phyloP scores from a whole-genome alignment of 352 stramenopile genomes.

The Thalassiosira exigua region DNA sequence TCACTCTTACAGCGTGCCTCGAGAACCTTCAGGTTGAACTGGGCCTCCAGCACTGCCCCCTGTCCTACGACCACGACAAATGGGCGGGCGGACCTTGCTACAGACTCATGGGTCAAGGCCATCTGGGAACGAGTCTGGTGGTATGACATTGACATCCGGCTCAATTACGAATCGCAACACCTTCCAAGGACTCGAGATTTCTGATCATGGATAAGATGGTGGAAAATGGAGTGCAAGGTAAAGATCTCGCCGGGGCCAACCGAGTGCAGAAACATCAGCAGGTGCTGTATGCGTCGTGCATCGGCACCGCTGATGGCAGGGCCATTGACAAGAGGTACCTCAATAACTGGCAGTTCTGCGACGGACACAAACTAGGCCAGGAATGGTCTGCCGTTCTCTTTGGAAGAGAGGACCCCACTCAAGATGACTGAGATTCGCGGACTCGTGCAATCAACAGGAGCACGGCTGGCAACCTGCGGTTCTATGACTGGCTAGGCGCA shows the following conservation, averaged over 20 bases:
- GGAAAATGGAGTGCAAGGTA: neutral
- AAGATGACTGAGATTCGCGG: neutral
- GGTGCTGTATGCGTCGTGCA: neutral
- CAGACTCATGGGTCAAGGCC: conserved; percentile 1
- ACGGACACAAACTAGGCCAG: neutral
- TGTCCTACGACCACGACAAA: neutral
- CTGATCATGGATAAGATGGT: neutral
- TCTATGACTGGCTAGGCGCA: too few relatives aligned
- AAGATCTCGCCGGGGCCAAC: neutral
- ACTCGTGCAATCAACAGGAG: too few relatives aligned
- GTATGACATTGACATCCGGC: neutral
- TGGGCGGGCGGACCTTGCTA: neutral
- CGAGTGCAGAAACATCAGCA: conserved; percentile 1
- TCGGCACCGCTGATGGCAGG: neutral
- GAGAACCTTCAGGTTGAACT: conserved; percentile 9
- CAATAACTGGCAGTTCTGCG: neutral
- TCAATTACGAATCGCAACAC: neutral
- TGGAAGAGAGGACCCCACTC: neutral
- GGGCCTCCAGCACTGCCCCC: neutral
- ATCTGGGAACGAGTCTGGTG: neutral
- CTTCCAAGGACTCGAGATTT: neutral
- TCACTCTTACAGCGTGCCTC: neutral
- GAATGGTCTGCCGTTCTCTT: neutral
- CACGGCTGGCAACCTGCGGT: too few relatives aligned
- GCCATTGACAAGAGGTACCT: neutral